Conservation (phyloP, 345 rosid genomes). For the Eucalyptus albens region DNA sequence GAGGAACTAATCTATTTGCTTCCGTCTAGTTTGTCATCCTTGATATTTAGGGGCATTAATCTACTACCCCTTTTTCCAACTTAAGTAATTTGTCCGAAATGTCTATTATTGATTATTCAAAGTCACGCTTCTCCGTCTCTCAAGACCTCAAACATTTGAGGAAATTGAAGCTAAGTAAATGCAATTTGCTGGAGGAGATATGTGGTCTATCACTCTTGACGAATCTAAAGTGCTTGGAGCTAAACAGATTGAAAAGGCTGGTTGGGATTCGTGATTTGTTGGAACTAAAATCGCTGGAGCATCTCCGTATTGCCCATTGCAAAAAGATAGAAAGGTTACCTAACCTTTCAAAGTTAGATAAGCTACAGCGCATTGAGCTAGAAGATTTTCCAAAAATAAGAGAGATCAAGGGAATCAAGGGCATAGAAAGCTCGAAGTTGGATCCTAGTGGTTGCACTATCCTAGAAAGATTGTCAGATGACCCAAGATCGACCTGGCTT, state of each 20-base stretch:
- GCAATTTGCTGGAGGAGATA: neutral
- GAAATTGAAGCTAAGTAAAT: neutral
- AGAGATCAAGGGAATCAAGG: too few relatives aligned
- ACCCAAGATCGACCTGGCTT: neutral
- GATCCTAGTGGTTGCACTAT: too few relatives aligned
- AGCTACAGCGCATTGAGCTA: too few relatives aligned
- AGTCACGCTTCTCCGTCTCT: neutral
- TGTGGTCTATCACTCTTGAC: neutral
- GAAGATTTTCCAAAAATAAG: accelerated
- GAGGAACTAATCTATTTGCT: neutral
- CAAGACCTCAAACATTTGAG: neutral
- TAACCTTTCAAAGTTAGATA: too few relatives aligned
- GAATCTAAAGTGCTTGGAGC: neutral
- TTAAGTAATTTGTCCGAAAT: neutral
- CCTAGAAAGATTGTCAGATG: neutral
- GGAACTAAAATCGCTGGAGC: neutral
- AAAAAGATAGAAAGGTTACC: too few relatives aligned
- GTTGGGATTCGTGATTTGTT: neutral
- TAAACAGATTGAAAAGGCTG: neutral
- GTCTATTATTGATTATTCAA: neutral
- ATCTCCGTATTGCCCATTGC: neutral
- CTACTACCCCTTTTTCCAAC: neutral
- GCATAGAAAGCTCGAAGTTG: accelerated
- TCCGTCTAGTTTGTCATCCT: neutral
- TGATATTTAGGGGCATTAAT: neutral